Percentiles rank a stretch among this genome's conserved stretches.
Evolutionary conservation across 768 basidiomycete genomes (phyloP).

Genomic region (Leucosporidium scottii): DNA sequence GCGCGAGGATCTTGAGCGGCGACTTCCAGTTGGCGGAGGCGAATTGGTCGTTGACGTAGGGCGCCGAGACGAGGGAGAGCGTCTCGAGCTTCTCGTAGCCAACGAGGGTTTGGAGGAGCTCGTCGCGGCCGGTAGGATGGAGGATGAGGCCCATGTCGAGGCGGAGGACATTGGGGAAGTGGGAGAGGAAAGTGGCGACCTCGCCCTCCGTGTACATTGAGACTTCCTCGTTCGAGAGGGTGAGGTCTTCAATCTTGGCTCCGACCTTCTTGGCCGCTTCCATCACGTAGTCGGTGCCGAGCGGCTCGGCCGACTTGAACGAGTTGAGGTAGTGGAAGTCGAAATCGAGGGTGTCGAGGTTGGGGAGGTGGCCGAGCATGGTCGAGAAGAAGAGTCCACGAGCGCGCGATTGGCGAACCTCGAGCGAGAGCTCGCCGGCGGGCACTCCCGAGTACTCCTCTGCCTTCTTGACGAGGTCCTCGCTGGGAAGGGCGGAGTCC

Average conservation of each 20-base stretch:
- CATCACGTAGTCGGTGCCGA: not conserved
- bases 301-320: not conserved
- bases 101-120: not conserved
- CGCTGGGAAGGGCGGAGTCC: not conserved
- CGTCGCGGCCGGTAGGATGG: not conserved
- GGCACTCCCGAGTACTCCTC: not conserved
- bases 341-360: not conserved
- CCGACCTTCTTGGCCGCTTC: not conserved
- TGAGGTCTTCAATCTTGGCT: not conserved
- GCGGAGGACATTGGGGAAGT: not conserved
- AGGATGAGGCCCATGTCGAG: not conserved
- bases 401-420: not conserved
- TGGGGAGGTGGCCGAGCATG: not conserved
- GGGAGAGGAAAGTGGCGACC: not conserved
- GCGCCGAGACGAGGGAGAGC: constrained; percentile 1
- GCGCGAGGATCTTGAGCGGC: constrained; percentile 11
- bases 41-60: not conserved
- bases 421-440: not conserved
- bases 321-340: not conserved
- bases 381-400: not conserved
- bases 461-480: not conserved
- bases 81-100: not conserved
- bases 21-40: not conserved
- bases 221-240: not conserved
- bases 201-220: not conserved